Evolutionary conservation across 345 rosid genomes (phyloP).

Genomic region (Cardamine chenopodiifolia): DNA sequence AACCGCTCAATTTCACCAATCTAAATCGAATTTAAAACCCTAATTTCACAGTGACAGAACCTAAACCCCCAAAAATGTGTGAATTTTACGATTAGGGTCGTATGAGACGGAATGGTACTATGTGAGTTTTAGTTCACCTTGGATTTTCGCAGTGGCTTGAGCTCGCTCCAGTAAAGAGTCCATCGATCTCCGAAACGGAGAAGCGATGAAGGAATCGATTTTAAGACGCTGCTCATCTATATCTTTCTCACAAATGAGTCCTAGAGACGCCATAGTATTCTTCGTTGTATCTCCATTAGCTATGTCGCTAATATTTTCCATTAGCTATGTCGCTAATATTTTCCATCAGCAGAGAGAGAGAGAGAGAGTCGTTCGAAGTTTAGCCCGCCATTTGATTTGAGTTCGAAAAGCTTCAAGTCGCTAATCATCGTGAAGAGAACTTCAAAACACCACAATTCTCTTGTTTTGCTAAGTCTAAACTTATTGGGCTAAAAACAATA

Average conservation of each 20-base stretch:
- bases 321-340: conserved; percentile 27
- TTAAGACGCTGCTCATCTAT: conserved; percentile 46
- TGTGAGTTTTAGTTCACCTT: conserved; percentile 46
- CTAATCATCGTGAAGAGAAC: not conserved
- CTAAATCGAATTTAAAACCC: conserved; percentile 28
- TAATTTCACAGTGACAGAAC: conserved; percentile 22
- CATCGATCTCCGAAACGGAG: conserved; percentile 51
- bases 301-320: conserved; percentile 33
- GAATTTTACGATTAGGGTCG: conserved; percentile 9
- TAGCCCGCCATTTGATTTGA: conserved; percentile 36
- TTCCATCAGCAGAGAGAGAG: conserved; percentile 16
- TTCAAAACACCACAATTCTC: not conserved
- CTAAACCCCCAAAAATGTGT: not conserved
- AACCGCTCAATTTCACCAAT: conserved; percentile 31
- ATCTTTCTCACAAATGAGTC: conserved; percentile 51
- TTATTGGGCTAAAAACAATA: not conserved
- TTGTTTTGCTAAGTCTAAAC: not conserved
- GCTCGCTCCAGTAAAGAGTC: conserved; percentile 54
- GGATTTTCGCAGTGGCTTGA: conserved; percentile 53
- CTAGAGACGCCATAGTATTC: conserved; percentile 60
- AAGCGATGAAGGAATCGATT: conserved; percentile 55
- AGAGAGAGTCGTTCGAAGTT: conserved; percentile 12
- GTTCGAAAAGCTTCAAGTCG: conserved; percentile 27
- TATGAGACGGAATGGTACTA: not conserved
- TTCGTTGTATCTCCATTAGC: conserved; percentile 41